These are phyloP conservation scores for Solanum commersonii DNA, from an alignment of 257 asterid genomes.

Conservation along the genomic window DNA sequence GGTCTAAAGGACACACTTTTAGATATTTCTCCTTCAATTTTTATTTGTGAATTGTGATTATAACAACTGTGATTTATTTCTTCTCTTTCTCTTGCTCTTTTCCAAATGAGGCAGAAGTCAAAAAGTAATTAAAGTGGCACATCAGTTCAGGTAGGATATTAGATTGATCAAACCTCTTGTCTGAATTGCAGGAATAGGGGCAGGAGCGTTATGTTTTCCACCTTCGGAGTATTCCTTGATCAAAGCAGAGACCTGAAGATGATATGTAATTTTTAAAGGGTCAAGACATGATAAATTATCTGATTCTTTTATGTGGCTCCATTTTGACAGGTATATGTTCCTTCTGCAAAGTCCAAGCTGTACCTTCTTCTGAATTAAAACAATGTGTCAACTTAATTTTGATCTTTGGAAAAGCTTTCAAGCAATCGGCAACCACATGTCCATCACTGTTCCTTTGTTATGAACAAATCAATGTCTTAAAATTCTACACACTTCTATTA, in stretches of 20 bases:
- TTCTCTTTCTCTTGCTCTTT: not conserved
- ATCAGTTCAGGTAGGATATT: not conserved
- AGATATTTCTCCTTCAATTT: not conserved
- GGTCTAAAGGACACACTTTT: conserved; percentile 24
- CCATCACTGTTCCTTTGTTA: not conserved
- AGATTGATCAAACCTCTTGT: not conserved
- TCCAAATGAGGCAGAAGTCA: not conserved
- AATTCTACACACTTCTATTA: not conserved
- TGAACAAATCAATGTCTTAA: not conserved
- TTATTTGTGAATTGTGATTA: not conserved
- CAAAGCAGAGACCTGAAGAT: not conserved
- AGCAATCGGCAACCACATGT: not conserved
- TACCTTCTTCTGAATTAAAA: not conserved
- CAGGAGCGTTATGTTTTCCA: not conserved
- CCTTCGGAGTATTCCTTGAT: not conserved
- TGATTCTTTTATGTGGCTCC: not conserved
- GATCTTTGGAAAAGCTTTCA: not conserved
- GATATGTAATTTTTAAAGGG: not conserved
- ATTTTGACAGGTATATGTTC: not conserved
- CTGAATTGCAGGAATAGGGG: not conserved
- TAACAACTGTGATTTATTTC: not conserved
- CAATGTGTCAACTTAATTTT: not conserved
- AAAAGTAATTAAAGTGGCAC: not conserved
- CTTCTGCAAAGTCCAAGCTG: not conserved
- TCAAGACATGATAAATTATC: not conserved